Percentiles rank a stretch among this genome's conserved stretches.
Conservation (phyloP, 805 yeast genomes). For the Isabelozyma rhagii region DNA sequence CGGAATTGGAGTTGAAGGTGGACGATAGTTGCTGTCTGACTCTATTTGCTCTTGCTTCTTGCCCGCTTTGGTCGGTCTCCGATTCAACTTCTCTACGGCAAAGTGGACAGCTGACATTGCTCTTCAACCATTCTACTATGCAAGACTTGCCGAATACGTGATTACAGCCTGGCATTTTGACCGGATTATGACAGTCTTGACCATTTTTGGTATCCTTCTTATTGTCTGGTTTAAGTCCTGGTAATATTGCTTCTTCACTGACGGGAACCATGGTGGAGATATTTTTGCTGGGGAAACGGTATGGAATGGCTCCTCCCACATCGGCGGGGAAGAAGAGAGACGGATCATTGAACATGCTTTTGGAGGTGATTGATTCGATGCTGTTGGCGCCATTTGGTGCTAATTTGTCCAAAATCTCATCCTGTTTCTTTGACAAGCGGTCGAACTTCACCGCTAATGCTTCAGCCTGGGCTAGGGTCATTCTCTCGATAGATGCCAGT, state of each 20-base stretch:
- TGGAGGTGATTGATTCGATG: constrained; percentile 6
- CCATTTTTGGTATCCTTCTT: constrained; percentile 8
- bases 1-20: constrained; percentile 15
- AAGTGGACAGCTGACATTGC: constrained; percentile 39
- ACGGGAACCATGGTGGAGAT: constrained; percentile 15
- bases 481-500: not conserved
- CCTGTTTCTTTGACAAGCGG: constrained; percentile 1
- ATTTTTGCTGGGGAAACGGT: constrained; percentile 25
- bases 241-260: constrained; percentile 21
- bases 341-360: constrained; percentile 25
- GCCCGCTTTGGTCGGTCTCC: constrained; percentile 11
- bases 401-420: not conserved
- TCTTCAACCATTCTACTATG: constrained; percentile 39
- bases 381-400: not conserved
- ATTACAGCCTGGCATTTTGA: constrained; percentile 39
- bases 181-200: constrained; percentile 27
- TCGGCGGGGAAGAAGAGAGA: constrained; percentile 30
- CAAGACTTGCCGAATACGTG: constrained; percentile 42
- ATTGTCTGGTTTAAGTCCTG: constrained; percentile 18
- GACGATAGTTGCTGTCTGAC: constrained; percentile 10
- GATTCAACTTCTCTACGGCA: constrained; percentile 38
- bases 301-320: constrained; percentile 18
- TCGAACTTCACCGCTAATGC: constrained; percentile 1
- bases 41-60: constrained; percentile 7
- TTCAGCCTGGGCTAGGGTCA: not conserved